A percentile compares a stretch with the other conserved stretches of the same genome.
phyloP scores from a whole-genome alignment of 164 flowering plant genomes.

The Annona squamosa region DNA sequence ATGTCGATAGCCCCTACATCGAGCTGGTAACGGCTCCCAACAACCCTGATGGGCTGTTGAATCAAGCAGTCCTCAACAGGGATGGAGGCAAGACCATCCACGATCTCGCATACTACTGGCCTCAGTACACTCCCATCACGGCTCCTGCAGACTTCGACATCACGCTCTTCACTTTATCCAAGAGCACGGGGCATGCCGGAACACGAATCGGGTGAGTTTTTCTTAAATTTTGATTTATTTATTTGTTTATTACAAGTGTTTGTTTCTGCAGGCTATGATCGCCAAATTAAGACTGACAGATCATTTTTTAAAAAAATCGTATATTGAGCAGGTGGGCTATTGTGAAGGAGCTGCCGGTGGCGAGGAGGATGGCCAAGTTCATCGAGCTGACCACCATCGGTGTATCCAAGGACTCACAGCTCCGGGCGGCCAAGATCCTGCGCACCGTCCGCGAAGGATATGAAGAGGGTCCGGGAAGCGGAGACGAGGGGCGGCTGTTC shows the following conservation, averaged over 20 bases:
- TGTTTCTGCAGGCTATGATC: too few relatives aligned
- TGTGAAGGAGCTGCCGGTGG: slow-evolving; percentile 51
- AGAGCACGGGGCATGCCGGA: slow-evolving; percentile 94
- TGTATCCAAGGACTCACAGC: slow-evolving; percentile 63
- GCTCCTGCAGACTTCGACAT: slow-evolving; percentile 58
- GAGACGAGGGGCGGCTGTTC: slow-evolving; percentile 28
- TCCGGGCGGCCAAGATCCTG: slow-evolving; percentile 51
- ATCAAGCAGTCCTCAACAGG: slow-evolving; percentile 47
- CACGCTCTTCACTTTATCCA: slow-evolving; percentile 84
- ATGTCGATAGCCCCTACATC: slow-evolving; percentile 46
- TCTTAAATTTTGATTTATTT: not conserved
- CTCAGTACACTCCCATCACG: slow-evolving; percentile 71
- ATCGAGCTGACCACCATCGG: slow-evolving; percentile 48
- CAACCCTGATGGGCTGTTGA: slow-evolving; percentile 64
- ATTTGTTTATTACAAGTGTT: too few relatives aligned
- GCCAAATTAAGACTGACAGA: too few relatives aligned
- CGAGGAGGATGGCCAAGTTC: slow-evolving; percentile 45
- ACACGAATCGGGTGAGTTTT: slow-evolving; percentile 69
- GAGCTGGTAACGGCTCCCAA: slow-evolving; percentile 90
- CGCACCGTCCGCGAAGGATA: slow-evolving; percentile 35
- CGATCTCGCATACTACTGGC: slow-evolving; percentile 90
- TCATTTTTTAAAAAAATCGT: not conserved
- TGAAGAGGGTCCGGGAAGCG: slow-evolving; percentile 6
- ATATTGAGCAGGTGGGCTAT: slow-evolving; percentile 54
- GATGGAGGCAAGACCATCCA: slow-evolving; percentile 44